Base-by-base conservation (phyloP, 345 rosid species). In the Gossypium thurberi region DNA sequence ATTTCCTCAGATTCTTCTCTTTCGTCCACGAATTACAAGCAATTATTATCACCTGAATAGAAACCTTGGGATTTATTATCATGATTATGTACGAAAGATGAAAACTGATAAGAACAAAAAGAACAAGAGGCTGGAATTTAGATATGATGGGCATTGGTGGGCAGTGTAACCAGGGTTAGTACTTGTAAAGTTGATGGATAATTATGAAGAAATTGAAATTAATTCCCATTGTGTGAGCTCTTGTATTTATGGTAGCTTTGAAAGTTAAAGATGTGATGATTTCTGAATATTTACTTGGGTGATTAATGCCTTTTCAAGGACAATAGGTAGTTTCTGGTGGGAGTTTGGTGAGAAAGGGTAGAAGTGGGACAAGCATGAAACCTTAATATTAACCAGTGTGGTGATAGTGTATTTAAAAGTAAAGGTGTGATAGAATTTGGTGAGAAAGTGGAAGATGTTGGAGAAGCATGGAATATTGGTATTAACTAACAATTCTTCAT, bases 121-220 rank as follows among this genome's bases (percentile, higher is more conserved):
- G 17, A 47, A 68, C 60, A 66, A 8, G 10, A 71, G 12, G 20
- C 40, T 3, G 60, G 12, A 28, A 60, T 37, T 11, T 12, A 25
- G 28, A 56, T 70, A 74, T 74, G 85, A 76, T 78, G 63, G 75
- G 70, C 77, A 65, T 71, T 74, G 76, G 67, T 75, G 40, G 40
- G 40, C 40, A 61, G 73, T 59, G 76, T 69, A 77, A 33, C 1
- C 7, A 1, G 40, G 18, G 75, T 75, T 57, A 33, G 7, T 46
- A 68, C 50, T 66, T 70, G 74, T 79, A 76, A 56, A 81, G 81
- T 12, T 18, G 28, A 83, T 74, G 84, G 74, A 55, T 76, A 80
- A 85, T 85, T 72, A 81, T 85, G 83, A 71, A 65, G 82, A 56
- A 78, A 65, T 75, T 79, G 76, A 75, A 79, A 79, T 46, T 4